These are phyloP conservation scores for Staphylotrichum tortipilum DNA, from an alignment of 495 filamentous ascomycete genomes.

Conservation along the genomic window DNA sequence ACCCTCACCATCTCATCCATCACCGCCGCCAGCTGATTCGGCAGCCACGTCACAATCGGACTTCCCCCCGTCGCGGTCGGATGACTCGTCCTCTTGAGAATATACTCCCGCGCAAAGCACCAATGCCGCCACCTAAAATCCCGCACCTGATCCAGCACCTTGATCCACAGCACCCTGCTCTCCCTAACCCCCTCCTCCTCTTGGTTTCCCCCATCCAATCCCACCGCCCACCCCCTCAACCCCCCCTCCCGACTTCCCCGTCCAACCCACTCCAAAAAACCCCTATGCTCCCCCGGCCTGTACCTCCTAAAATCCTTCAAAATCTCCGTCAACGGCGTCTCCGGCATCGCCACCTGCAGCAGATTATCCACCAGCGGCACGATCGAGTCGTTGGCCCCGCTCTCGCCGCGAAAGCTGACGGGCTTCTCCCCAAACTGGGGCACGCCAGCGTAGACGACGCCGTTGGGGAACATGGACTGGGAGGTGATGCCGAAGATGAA, in stretches of 20 bases:
- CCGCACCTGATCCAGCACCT: slow-evolving; percentile 70
- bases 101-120: slow-evolving; percentile 92
- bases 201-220: slow-evolving; percentile 18
- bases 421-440: slow-evolving; percentile 62
- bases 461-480: slow-evolving; percentile 85
- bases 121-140: slow-evolving; percentile 92
- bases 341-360: slow-evolving; percentile 69
- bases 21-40: slow-evolving; percentile 73
- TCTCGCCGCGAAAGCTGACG: slow-evolving; percentile 73
- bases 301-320: slow-evolving; percentile 79
- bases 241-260: slow-evolving; percentile 45
- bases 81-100: slow-evolving; percentile 71
- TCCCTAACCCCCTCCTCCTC: slow-evolving; percentile 28
- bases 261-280: slow-evolving; percentile 68
- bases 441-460: slow-evolving; percentile 78
- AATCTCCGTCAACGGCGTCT: slow-evolving; percentile 75
- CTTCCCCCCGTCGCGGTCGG: slow-evolving; percentile 86
- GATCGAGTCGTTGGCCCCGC: slow-evolving; percentile 80
- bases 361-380: slow-evolving; percentile 82
- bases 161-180: slow-evolving; percentile 52
- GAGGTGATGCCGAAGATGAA: slow-evolving; percentile 91
- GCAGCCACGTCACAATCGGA: slow-evolving; percentile 86
- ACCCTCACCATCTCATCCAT: slow-evolving; percentile 65
- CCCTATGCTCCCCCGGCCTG: slow-evolving; percentile 73
- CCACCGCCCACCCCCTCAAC: slow-evolving; percentile 53